phyloP scores from a whole-genome alignment of 2,329 filamentous ascomycete species.

The Neonectria magnoliae region DNA sequence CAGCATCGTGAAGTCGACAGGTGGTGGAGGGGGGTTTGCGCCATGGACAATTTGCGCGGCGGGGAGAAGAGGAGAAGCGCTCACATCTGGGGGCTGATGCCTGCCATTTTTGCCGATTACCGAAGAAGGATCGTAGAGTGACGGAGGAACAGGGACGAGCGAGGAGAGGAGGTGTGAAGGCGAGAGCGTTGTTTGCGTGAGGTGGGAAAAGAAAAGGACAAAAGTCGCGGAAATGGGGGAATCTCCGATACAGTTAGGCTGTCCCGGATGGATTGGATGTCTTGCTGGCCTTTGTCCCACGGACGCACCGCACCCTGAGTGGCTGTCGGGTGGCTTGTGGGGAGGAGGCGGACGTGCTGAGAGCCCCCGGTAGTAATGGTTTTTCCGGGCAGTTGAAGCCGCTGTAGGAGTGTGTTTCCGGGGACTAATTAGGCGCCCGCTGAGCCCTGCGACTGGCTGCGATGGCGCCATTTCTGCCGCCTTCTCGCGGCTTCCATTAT shows the following conservation, averaged over 20 bases:
- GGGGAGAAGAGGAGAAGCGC: constrained; percentile 37
- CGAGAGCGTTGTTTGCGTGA: constrained; percentile 4
- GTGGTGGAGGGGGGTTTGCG: constrained; percentile 24
- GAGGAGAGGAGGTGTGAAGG: constrained; percentile 12
- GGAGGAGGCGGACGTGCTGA: constrained; percentile 11
- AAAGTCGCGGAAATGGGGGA: constrained; percentile 29
- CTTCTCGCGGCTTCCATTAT: constrained; percentile 37
- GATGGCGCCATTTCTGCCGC: constrained; percentile 37
- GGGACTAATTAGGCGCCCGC: neutral
- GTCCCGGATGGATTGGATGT: constrained; percentile 20
- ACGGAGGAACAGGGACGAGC: constrained; percentile 7
- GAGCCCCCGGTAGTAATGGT: constrained; percentile 18
- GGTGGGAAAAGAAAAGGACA: constrained; percentile 25
- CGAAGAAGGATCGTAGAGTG: constrained; percentile 10
- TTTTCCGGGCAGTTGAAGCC: constrained; percentile 35
- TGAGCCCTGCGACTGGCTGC: neutral
- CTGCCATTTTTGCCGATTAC: constrained; percentile 62
- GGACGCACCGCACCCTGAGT: constrained; percentile 8
- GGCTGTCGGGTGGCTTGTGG: constrained; percentile 13
- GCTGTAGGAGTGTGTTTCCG: neutral
- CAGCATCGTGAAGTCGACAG: constrained; percentile 31
- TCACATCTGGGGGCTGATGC: constrained; percentile 72
- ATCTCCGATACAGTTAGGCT: constrained; percentile 6
- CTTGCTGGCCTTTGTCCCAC: constrained; percentile 42
- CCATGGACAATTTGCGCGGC: constrained; percentile 24